phyloP scores from a whole-genome alignment of 768 basidiomycete genomes.

The Pleurotus sapidus region DNA sequence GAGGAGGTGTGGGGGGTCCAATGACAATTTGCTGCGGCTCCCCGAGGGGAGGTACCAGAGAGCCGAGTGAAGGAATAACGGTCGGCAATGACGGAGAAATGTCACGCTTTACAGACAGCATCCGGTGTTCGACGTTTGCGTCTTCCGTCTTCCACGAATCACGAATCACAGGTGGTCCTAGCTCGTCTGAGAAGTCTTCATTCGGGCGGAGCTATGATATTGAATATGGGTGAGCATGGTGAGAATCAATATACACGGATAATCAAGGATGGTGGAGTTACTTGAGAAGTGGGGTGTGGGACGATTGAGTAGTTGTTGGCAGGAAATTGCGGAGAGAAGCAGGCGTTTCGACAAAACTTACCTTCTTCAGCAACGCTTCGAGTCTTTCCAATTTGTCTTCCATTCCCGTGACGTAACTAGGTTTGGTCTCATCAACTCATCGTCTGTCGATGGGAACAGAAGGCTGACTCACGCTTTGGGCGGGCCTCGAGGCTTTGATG shows the following conservation, averaged over 20 bases:
- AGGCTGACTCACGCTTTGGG: constrained; percentile 56
- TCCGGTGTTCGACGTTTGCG: background rate
- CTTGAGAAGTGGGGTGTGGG: constrained; percentile 1
- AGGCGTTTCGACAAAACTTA: constrained; percentile 21
- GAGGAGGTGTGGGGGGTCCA: background rate
- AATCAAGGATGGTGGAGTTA: background rate
- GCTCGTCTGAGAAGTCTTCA: constrained; percentile 55
- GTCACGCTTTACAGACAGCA: background rate
- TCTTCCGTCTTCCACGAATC: constrained; percentile 56
- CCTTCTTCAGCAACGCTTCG: constrained; percentile 51
- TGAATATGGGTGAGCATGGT: background rate
- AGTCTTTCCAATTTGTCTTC: constrained; percentile 59
- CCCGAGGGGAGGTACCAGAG: background rate
- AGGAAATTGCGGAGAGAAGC: background rate
- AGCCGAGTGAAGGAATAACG: background rate
- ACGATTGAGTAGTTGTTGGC: background rate
- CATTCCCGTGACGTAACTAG: constrained; percentile 54
- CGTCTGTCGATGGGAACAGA: background rate
- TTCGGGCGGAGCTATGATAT: constrained; percentile 55
- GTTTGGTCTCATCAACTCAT: background rate
- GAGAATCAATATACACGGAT: background rate
- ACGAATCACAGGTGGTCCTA: constrained; percentile 60
- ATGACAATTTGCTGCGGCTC: background rate
- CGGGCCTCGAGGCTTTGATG: constrained; percentile 62
- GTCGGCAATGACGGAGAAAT: background rate